phyloP scores from a whole-genome alignment of 495 filamentous ascomycete species.

The Hypoxylon subgilvum region DNA sequence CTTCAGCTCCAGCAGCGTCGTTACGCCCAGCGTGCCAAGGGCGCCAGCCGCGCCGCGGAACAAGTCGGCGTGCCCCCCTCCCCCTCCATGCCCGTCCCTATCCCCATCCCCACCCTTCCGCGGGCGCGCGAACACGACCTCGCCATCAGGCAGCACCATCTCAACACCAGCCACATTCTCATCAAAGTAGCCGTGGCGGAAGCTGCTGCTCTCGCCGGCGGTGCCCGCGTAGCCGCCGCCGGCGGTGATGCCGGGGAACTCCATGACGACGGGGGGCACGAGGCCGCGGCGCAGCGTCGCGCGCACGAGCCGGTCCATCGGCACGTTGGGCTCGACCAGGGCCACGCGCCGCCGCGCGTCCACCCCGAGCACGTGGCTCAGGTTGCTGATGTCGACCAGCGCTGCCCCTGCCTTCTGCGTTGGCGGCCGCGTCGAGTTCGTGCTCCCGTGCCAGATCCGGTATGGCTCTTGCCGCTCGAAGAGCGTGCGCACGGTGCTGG shows the following conservation, averaged over 20 bases:
- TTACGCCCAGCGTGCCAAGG: constrained; percentile 62
- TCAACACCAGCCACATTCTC: constrained; percentile 61
- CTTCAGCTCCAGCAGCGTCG: constrained; percentile 60
- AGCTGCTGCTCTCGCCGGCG: constrained; percentile 64
- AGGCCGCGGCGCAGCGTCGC: constrained; percentile 58
- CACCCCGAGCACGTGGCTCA: constrained; percentile 49
- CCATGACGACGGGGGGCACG: constrained; percentile 64
- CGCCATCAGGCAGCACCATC: constrained; percentile 64
- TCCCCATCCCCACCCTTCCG: constrained; percentile 30
- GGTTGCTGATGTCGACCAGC: constrained; percentile 50
- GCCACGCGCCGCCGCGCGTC: constrained; percentile 47
- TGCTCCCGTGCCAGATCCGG: constrained; percentile 79
- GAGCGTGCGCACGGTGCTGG: constrained; percentile 59
- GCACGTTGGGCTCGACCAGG: constrained; percentile 69
- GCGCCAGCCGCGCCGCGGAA: constrained; percentile 63
- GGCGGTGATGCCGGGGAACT: constrained; percentile 69
- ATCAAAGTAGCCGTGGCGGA: constrained; percentile 66
- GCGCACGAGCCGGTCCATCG: constrained; percentile 67
- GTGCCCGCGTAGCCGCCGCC: constrained; percentile 69
- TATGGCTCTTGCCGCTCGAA: constrained; percentile 66
- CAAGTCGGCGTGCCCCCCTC: constrained; percentile 52
- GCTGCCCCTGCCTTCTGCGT: constrained; percentile 33
- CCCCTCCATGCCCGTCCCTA: too few species aligned
- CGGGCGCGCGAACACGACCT: constrained; percentile 46
- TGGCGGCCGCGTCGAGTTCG: constrained; percentile 70